Base-by-base conservation (phyloP, 495 filamentous ascomycete species). In the Aspergillus ellipticus region DNA sequence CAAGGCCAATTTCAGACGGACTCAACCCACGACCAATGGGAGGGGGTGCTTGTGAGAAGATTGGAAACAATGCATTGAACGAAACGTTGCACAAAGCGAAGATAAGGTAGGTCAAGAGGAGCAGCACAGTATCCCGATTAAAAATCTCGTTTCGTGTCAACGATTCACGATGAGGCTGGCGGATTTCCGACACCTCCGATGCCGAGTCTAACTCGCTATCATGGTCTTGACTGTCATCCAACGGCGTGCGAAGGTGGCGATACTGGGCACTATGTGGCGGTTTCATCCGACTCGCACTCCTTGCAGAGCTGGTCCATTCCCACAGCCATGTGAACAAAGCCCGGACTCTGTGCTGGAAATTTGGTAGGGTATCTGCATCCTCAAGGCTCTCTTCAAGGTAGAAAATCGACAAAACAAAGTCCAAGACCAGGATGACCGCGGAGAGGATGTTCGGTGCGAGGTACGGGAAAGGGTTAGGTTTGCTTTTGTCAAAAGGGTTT, bases 321-420 rank as follows among this genome's bases (percentile, higher is more conserved):
- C 89, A 87, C 3, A 88, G 60, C 87, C 88, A 85, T 24, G 73
- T 58, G 65, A 92, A 88, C 43, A 90, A 60, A 59, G 74, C 80
- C 53, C 76, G 72, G 22, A 87, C 66, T 57, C 83, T 72, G 57
- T 81, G 68, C 13, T 83, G 77, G 42, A 89, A 67, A 6, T 81
- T 85, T 7, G 83, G 89, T 4, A 88, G 68, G 8, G 77, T 72
- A 54, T 85, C 82, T 10, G 80, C 85, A 41, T 87, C 85, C 57
- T 95, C 86, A 17, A 96, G 70, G n/a, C 88, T 95, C 70, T 98
- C 94, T 42, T 96, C 87, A 28, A 97, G 82, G 66, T 90, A 91
- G 28, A 96, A 65, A 17, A 78, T 81, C 4, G 89, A 77, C 24
- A 96, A 62, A 3, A 90, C 63, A 2, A 96, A 78, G 59, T 93